Evolutionary conservation across 2,329 filamentous ascomycete genomes (phyloP).

Genomic region (Penicillium polonicum): DNA sequence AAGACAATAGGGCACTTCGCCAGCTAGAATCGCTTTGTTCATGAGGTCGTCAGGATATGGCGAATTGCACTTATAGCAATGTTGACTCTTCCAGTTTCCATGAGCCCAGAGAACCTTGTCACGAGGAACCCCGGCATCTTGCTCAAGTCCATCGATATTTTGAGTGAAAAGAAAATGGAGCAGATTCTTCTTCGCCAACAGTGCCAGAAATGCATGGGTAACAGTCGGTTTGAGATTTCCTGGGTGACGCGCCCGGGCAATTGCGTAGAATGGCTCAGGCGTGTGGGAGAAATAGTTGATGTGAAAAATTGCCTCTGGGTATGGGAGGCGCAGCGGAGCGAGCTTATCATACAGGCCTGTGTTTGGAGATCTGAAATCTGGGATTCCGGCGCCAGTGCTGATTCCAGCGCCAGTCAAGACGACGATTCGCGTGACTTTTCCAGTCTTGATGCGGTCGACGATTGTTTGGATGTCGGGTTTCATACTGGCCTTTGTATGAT

Average conservation of each 20-base stretch:
- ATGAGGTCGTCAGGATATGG: slow-evolving; percentile 68
- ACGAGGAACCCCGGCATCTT: slow-evolving; percentile 71
- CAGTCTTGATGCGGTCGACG: slow-evolving; percentile 16
- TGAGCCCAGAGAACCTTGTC: slow-evolving; percentile 80
- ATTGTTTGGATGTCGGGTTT: slow-evolving; percentile 10
- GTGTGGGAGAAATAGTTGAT: slow-evolving; percentile 76
- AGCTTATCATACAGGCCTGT: slow-evolving; percentile 87
- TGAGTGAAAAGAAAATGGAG: slow-evolving; percentile 85
- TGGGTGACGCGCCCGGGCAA: slow-evolving; percentile 82
- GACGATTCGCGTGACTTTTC: slow-evolving; percentile 19
- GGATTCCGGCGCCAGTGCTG: slow-evolving; percentile 58
- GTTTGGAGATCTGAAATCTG: slow-evolving; percentile 81
- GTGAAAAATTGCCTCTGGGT: slow-evolving; percentile 84
- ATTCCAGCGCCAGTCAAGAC: slow-evolving; percentile 70
- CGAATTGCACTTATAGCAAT: slow-evolving; percentile 74
- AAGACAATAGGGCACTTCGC: slow-evolving; percentile 65
- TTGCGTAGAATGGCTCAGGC: slow-evolving; percentile 78
- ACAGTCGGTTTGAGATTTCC: slow-evolving; percentile 80
- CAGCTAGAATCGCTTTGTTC: slow-evolving; percentile 62
- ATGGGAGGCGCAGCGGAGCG: slow-evolving; percentile 72
- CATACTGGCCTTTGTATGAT: background rate
- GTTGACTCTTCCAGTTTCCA: slow-evolving; percentile 79
- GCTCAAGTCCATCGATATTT: slow-evolving; percentile 87
- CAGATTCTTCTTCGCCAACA: slow-evolving; percentile 70
- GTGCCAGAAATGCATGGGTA: slow-evolving; percentile 75